Base-by-base conservation (phyloP, 768 basidiomycete genomes). In the Lactifluus volemus region DNA sequence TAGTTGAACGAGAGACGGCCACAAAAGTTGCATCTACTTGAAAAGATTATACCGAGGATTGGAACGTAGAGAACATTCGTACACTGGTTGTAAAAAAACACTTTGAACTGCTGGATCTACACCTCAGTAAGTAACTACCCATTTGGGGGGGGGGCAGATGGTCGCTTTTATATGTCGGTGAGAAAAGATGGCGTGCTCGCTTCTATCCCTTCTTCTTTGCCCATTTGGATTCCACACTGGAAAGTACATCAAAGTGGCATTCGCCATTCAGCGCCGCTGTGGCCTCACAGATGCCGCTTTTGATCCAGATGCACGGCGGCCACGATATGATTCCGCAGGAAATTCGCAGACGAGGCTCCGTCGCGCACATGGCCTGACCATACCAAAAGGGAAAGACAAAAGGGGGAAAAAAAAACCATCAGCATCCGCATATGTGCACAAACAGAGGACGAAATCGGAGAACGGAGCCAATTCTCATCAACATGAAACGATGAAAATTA, bases 321-420 rank as follows among this genome's bases (percentile, higher is more conserved):
- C 63, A 21, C 63, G 63, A 7, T 48, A 61, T 0, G 63, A 64
- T 15, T 64, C 55, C 30, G 49, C 55, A 29, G 63, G 63, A 49
- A 62, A 64, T n/a, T 64, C 63, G 51, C 63, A 64, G 1, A 52
- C 55, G 11, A 63, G 60, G 39, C 51, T 49, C 4, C 63, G 63
- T 34, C 60, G 45, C 11, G 55, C 60, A 38, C 63, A 64, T 10
- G 60, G 63, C 55, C 63, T 64, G 47, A 17, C 38, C 36, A 52
- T 56, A 47, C 19, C 54, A 57, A 48, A 51, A 38, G 15, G 19
- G 19, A 38, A 36, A 38, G 48, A 49, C n/a, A n/a, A 44, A 44
- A 19, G 44, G n/a, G 10, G 25, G 25, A 25, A 53, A 39, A 39
- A 15, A 5, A 25, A 45, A 9, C 2, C 47, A 25, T 64, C 32